Percentiles rank a stretch among this genome's conserved stretches.
Conservation (phyloP, 352 stramenopile species). For the Globisporangium lucens region DNA sequence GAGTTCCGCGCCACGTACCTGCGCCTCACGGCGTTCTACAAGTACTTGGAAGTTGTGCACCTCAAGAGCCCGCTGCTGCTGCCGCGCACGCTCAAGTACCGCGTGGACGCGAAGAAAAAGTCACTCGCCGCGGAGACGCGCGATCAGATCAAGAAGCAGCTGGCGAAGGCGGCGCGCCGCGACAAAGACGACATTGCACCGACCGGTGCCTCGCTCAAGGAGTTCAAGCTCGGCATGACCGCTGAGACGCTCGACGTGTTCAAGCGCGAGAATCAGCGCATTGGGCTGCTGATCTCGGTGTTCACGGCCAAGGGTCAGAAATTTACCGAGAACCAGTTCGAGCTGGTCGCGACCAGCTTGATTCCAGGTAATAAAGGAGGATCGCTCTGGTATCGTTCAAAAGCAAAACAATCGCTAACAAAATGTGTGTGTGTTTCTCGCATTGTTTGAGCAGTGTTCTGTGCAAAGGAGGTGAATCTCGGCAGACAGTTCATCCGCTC, state of each 20-base stretch:
- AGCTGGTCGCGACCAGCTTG: slow-evolving; percentile 52
- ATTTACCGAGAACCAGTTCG: slow-evolving; percentile 64
- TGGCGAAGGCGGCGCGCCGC: not conserved
- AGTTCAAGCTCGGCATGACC: slow-evolving; percentile 72
- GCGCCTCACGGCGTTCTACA: slow-evolving; percentile 76
- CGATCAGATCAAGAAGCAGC: not conserved
- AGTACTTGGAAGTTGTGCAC: slow-evolving; percentile 75
- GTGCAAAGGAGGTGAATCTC: slow-evolving; percentile 54
- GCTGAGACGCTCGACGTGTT: slow-evolving; percentile 60
- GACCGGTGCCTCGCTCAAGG: slow-evolving; percentile 33
- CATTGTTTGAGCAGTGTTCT: slow-evolving; percentile 34
- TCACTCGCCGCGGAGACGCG: slow-evolving; percentile 8
- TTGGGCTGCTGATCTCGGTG: slow-evolving; percentile 53
- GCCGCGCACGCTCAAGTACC: slow-evolving; percentile 76
- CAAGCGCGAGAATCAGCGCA: slow-evolving; percentile 47
- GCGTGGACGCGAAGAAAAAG: slow-evolving; percentile 28
- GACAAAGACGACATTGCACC: slow-evolving; percentile 20
- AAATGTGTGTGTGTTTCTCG: not conserved
- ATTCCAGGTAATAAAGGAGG: slow-evolving; percentile 32
- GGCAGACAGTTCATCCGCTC: slow-evolving; percentile 39
- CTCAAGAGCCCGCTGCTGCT: slow-evolving; percentile 71
- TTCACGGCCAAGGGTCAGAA: slow-evolving; percentile 38
- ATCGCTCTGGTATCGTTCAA: not conserved
- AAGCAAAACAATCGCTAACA: not conserved
- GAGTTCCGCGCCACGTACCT: slow-evolving; percentile 83